Percentiles rank a stretch among this genome's conserved stretches.
Conservation (phyloP, 768 basidiomycete species). For the Russula sp. region DNA sequence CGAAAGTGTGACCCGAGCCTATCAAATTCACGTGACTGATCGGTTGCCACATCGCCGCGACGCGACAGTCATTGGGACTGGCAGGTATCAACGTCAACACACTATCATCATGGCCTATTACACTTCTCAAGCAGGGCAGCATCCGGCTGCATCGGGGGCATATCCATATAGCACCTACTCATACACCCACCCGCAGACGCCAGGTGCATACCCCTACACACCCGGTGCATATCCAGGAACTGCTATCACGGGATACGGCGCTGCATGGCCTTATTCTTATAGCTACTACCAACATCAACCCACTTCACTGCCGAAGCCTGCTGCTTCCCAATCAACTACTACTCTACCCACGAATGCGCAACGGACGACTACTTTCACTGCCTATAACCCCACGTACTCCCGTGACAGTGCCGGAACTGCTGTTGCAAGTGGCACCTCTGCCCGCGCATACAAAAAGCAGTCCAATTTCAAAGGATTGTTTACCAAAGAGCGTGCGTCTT, state of each 20-base stretch:
- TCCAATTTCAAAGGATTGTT: constrained; percentile 73
- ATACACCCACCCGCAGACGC: constrained; percentile 36
- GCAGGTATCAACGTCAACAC: background rate
- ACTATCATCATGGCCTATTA: constrained; percentile 36
- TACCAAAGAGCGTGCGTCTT: constrained; percentile 69
- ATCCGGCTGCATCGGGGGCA: constrained; percentile 46
- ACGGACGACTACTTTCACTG: constrained; percentile 33
- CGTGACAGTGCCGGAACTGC: constrained; percentile 49
- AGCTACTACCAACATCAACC: constrained; percentile 45
- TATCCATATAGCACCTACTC: constrained; percentile 66
- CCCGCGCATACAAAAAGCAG: constrained; percentile 57
- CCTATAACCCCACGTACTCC: constrained; percentile 45
- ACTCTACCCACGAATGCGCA: constrained; percentile 29
- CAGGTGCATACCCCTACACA: constrained; percentile 52
- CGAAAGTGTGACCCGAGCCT: too few species aligned
- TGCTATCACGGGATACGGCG: constrained; percentile 64
- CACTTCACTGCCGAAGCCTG: constrained; percentile 28
- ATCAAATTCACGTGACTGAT: background rate
- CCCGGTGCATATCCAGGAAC: constrained; percentile 54
- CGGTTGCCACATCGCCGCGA: too few species aligned
- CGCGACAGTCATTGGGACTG: background rate
- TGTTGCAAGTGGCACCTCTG: constrained; percentile 40
- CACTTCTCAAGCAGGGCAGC: constrained; percentile 31
- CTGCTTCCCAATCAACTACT: constrained; percentile 30
- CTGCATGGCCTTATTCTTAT: constrained; percentile 64